Conservation (phyloP, 2,329 filamentous ascomycete species). For the Colletotrichum spaethianum region DNA sequence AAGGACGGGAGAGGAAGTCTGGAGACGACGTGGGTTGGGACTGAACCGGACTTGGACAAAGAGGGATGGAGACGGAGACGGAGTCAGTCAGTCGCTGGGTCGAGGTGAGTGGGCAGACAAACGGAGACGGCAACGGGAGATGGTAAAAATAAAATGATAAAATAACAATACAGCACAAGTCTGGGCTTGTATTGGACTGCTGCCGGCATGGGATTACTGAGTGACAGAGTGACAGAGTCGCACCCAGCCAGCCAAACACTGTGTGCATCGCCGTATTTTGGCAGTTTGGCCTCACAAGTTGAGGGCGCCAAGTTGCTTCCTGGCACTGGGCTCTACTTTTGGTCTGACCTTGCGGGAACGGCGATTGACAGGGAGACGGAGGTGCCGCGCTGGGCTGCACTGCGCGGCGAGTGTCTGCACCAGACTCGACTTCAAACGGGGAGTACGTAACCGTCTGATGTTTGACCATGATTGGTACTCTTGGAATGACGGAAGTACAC, state of each 20-base stretch:
- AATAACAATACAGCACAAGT: neutral
- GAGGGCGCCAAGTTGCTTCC: neutral
- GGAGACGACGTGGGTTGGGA: constrained; percentile 1
- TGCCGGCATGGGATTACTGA: constrained; percentile 13
- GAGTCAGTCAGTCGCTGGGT: neutral
- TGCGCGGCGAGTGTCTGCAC: neutral
- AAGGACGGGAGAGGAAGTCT: constrained; percentile 7
- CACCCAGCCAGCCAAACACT: neutral
- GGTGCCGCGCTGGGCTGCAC: neutral
- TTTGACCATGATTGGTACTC: constrained; percentile 1
- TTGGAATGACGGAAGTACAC: neutral
- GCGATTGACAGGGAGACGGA: neutral
- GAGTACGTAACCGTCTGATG: constrained; percentile 24
- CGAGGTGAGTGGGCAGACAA: constrained; percentile 4
- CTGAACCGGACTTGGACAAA: neutral
- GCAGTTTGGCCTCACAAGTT: neutral
- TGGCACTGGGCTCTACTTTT: neutral
- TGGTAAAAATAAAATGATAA: neutral
- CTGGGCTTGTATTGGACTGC: constrained; percentile 4
- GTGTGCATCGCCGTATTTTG: neutral
- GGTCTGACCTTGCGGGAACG: neutral
- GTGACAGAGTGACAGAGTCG: neutral
- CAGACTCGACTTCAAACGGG: constrained; percentile 16
- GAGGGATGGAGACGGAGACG: constrained; percentile 12
- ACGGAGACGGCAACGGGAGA: neutral